Evolutionary conservation across 495 filamentous ascomycete species (phyloP).

Genomic region (Cenococcum geophilum): DNA sequence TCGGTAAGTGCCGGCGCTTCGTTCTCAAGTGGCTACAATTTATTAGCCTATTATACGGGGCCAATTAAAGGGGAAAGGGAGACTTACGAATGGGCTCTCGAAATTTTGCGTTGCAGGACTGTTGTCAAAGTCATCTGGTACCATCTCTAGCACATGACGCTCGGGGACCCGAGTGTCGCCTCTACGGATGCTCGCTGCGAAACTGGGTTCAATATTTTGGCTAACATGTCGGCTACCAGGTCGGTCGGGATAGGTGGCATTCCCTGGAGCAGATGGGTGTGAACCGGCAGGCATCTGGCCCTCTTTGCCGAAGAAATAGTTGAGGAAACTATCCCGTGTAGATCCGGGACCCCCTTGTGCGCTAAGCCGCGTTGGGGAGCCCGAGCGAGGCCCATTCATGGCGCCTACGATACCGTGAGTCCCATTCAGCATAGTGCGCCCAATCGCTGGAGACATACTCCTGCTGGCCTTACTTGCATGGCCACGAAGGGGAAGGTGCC

Average conservation of each 20-base stretch:
- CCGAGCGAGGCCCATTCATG: slow-evolving; percentile 60
- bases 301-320: slow-evolving; percentile 98
- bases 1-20: slow-evolving; percentile 82
- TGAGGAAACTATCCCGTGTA: slow-evolving; percentile 81
- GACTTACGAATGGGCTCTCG: slow-evolving; percentile 55
- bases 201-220: slow-evolving; percentile 68
- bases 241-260: slow-evolving; percentile 34
- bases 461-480: slow-evolving; percentile 57
- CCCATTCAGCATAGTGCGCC: slow-evolving; percentile 51
- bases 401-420: slow-evolving; percentile 50
- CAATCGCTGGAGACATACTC: slow-evolving; percentile 77
- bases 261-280: slow-evolving; percentile 39
- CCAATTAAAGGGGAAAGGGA: too few relatives aligned
- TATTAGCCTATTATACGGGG: slow-evolving; percentile 34
- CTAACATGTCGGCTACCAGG: slow-evolving; percentile 59
- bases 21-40: slow-evolving; percentile 37
- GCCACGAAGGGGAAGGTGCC: slow-evolving; percentile 52
- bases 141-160: slow-evolving; percentile 24
- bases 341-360: slow-evolving; percentile 46
- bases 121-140: slow-evolving; percentile 19
- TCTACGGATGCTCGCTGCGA: slow-evolving; percentile 76
- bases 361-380: slow-evolving; percentile 57
- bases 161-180: slow-evolving; percentile 55
- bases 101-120: slow-evolving; percentile 45
- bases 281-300: slow-evolving; percentile 47